Evolutionary conservation across 163 green algal species (phyloP), one percentile per base, ranked within the genome.

Genomic region (Chlorella variabilis): DNA sequence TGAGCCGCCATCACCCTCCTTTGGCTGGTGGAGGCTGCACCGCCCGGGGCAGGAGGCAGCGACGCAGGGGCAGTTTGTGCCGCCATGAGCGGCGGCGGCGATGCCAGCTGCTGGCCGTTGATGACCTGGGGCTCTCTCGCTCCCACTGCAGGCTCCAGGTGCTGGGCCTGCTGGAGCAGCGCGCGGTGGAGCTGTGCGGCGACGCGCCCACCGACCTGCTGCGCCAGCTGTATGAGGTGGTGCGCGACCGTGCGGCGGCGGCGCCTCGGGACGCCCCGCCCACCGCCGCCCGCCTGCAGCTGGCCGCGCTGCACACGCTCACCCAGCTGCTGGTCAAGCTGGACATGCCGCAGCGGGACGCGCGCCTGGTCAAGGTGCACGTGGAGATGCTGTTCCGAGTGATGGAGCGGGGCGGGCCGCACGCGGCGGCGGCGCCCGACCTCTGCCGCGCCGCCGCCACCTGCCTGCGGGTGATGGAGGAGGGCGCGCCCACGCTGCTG

Each of bases 321-420:
- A 80, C 73, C 15, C 62, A 48, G 27, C 56, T 80, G 21, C 27
- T 80, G 36, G 29, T 80, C 15, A 39, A 56, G 15, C 59, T 69
- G 36, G 73, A 80, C 15, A 70, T 80, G 56, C 73, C 31, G n/a
- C 73, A 80, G 73, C 73, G 73, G 0, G 73, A 80, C 34, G 73
- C 73, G 25, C n/a, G 59, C 8, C 59, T 67, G 59, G 59, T 67
- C 9, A 67, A 73, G 38, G 65, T 80, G 54, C 73, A 80, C n/a
- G 39, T 80, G 13, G 73, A 80, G 73, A 39, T 13, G 20, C 73
- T 80, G 51, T 80, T 80, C 56, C 38, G 56, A 5, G 33, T 70
- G 2, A 69, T 80, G 39, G 73, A 80, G n/a, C 73, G 73, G 5
- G 34, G 36, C n/a, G 73, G 54, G 0, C 54, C 73, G 0, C 38